Percentiles rank a stretch among this genome's conserved stretches.
phyloP scores from a whole-genome alignment of 73 alveolate species.

The Paramecium sexaurelia region DNA sequence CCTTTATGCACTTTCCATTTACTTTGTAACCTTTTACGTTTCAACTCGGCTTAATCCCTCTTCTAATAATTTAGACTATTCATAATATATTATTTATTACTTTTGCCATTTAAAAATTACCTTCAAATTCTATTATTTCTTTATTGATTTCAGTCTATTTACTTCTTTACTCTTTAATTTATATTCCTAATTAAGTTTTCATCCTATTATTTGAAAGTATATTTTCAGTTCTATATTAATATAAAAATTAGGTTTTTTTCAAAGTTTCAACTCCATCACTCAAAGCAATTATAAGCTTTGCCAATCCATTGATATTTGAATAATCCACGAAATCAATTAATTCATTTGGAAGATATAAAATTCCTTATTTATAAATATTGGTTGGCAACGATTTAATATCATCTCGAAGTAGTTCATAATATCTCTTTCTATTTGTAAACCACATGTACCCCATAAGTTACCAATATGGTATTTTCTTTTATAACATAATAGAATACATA shows the following conservation, averaged over 20 bases:
- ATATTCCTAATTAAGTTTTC: not conserved
- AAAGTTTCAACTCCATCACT: not conserved
- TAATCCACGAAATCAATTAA: not conserved
- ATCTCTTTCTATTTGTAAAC: not conserved
- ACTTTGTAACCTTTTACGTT: not conserved
- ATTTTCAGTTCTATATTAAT: not conserved
- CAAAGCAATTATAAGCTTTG: not conserved
- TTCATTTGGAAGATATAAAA: not conserved
- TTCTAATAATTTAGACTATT: not conserved
- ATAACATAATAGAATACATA: not conserved
- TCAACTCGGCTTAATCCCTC: not conserved
- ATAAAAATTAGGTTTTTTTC: not conserved
- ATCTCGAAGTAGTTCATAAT: not conserved
- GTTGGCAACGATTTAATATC: not conserved
- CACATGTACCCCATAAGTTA: not conserved
- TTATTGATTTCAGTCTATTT: not conserved
- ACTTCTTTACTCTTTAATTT: not conserved
- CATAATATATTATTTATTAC: not conserved
- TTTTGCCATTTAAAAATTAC: not conserved
- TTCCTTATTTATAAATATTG: not conserved
- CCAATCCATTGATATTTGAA: not conserved
- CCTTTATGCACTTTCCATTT: not conserved
- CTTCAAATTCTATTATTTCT: not conserved
- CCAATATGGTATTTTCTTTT: constrained; percentile 15
- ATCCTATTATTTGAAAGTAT: constrained; percentile 3